Evolutionary conservation across 768 basidiomycete species (phyloP).

Genomic region (Suillus clintonianus): DNA sequence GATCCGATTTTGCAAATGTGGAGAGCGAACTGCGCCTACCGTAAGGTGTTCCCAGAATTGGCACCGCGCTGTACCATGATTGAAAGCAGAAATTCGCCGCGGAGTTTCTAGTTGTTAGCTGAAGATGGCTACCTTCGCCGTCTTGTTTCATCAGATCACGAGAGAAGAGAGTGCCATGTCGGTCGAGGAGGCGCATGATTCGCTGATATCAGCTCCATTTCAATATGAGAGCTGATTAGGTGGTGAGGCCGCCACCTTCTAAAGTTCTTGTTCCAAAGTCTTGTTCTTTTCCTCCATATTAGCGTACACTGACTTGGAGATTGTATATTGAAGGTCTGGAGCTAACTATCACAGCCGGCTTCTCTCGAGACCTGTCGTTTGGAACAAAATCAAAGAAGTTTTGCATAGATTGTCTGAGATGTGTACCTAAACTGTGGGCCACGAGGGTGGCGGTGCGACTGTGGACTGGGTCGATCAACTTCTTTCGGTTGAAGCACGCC

Average conservation of each 20-base stretch:
- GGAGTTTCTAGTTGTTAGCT: slow-evolving; percentile 39
- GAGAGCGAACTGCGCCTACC: slow-evolving; percentile 62
- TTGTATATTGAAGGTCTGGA: background rate
- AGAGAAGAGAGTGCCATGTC: slow-evolving; percentile 62
- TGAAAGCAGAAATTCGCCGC: slow-evolving; percentile 17
- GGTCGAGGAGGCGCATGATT: slow-evolving; percentile 55
- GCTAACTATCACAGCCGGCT: too few relatives aligned
- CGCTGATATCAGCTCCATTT: slow-evolving; percentile 30
- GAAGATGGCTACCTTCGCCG: slow-evolving; percentile 54
- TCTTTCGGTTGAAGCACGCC: background rate
- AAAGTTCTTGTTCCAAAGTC: background rate
- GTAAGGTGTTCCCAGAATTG: slow-evolving; percentile 61
- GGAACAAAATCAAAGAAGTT: background rate
- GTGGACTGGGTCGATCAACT: background rate
- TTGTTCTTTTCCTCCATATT: background rate
- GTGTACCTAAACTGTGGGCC: background rate
- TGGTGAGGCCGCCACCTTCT: background rate
- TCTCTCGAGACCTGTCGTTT: background rate
- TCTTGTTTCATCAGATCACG: slow-evolving; percentile 55
- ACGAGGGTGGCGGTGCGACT: background rate
- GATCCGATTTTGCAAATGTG: slow-evolving; percentile 40
- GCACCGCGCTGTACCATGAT: slow-evolving; percentile 22
- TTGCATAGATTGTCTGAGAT: background rate
- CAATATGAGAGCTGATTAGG: background rate
- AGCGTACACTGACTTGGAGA: background rate